phyloP scores from a whole-genome alignment of 2,329 filamentous ascomycete genomes.

The Ophiocordyceps polyrhachis-furcata region DNA sequence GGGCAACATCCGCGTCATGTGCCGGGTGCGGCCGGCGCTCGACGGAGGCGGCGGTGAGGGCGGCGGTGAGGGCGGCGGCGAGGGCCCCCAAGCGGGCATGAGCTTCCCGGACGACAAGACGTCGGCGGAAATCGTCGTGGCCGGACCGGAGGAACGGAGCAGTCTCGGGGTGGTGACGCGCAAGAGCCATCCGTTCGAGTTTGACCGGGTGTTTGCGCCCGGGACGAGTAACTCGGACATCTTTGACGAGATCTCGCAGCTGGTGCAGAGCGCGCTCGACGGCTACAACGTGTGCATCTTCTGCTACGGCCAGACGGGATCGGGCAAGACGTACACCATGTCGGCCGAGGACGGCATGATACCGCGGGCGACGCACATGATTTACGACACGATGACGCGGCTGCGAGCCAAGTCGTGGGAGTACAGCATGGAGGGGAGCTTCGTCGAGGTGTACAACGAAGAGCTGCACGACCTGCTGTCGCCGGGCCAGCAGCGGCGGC shows the following conservation, averaged over 20 bases:
- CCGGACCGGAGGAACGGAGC: slow-evolving; percentile 68
- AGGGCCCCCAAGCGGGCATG: slow-evolving; percentile 54
- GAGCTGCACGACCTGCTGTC: slow-evolving; percentile 77
- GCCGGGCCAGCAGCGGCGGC: slow-evolving; percentile 35
- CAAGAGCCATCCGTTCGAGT: slow-evolving; percentile 71
- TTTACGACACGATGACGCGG: slow-evolving; percentile 71
- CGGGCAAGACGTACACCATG: slow-evolving; percentile 96
- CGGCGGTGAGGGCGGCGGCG: slow-evolving; percentile 20
- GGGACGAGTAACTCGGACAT: slow-evolving; percentile 63
- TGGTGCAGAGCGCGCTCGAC: slow-evolving; percentile 89
- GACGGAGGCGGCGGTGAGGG: slow-evolving; percentile 7
- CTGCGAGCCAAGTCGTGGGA: slow-evolving; percentile 84
- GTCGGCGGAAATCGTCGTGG: slow-evolving; percentile 68
- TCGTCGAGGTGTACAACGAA: slow-evolving; percentile 97
- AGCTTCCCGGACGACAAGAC: slow-evolving; percentile 69
- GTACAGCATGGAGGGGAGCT: slow-evolving; percentile 87
- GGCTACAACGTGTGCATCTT: slow-evolving; percentile 99
- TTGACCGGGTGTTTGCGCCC: slow-evolving; percentile 82
- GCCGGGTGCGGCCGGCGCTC: slow-evolving; percentile 66
- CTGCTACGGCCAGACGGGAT: slow-evolving; percentile 94
- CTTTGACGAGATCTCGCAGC: slow-evolving; percentile 89
- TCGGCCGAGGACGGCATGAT: slow-evolving; percentile 86
- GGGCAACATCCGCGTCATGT: slow-evolving; percentile 97
- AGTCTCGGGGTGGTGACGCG: slow-evolving; percentile 58
- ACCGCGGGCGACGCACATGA: slow-evolving; percentile 77